Evolutionary conservation across 768 basidiomycete genomes (phyloP).

Genomic region (Dacryopinax primogenitus): DNA sequence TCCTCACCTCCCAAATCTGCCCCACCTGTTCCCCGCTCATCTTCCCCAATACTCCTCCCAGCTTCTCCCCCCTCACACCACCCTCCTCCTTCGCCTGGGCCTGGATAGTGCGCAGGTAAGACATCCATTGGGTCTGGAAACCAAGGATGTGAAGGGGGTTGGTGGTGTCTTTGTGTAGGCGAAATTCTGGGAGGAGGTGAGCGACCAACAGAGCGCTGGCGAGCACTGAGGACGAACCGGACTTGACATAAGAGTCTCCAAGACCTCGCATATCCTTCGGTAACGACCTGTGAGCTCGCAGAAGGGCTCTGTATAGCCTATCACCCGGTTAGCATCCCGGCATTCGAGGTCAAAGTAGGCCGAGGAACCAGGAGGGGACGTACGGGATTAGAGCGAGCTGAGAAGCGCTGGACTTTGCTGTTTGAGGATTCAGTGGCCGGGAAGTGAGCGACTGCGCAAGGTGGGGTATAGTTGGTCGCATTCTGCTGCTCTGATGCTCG

Average conservation of each 20-base stretch:
- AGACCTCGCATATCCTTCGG: constrained; percentile 32
- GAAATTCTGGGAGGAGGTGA: constrained; percentile 50
- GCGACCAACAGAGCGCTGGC: background rate
- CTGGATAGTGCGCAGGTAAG: constrained; percentile 67
- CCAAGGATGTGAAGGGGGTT: constrained; percentile 89
- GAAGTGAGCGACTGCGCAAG: too few species aligned
- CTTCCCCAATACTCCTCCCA: constrained; percentile 72
- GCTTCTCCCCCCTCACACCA: constrained; percentile 43
- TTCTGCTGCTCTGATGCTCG: too few species aligned
- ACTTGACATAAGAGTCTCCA: constrained; percentile 33
- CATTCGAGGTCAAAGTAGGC: too few species aligned
- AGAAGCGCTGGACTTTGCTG: too few species aligned
- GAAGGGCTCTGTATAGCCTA: constrained; percentile 30
- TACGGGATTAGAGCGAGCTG: too few species aligned
- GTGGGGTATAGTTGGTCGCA: too few species aligned
- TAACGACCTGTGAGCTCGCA: constrained; percentile 28
- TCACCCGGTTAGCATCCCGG: too few species aligned
- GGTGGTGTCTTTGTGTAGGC: constrained; percentile 58
- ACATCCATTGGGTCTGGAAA: constrained; percentile 91
- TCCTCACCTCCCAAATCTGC: constrained; percentile 86
- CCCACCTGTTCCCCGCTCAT: constrained; percentile 85
- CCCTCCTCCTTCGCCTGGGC: constrained; percentile 28
- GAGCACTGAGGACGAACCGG: constrained; percentile 7
- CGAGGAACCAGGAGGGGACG: too few species aligned
- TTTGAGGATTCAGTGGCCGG: too few species aligned